phyloP scores from a whole-genome alignment of 1,284 basidiomycete genomes.

The Fomitopsis betulina region DNA sequence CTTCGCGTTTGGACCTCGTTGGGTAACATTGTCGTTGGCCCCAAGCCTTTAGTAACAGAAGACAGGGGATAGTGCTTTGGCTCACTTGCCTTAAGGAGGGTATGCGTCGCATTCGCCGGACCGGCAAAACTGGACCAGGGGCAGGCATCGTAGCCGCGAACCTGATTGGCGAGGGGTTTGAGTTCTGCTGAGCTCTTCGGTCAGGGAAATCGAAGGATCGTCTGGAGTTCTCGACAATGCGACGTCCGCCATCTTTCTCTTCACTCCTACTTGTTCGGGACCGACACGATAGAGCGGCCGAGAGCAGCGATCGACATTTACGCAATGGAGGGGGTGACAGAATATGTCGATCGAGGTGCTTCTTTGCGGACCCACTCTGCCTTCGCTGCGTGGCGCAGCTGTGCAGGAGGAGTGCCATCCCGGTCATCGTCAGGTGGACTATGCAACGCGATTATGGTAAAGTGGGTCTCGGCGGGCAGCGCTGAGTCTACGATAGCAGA shows the following conservation, averaged over 20 bases:
- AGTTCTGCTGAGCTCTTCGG: neutral
- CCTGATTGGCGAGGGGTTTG: neutral
- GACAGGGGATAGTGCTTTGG: neutral
- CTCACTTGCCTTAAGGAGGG: neutral
- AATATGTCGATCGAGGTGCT: neutral
- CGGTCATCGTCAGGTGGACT: neutral
- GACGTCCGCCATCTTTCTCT: neutral
- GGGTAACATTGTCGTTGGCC: neutral
- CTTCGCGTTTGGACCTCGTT: neutral
- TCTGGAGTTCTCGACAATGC: neutral
- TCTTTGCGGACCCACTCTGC: neutral
- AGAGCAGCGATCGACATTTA: neutral
- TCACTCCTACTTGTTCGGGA: neutral
- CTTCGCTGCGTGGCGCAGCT: neutral
- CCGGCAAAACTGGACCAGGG: neutral
- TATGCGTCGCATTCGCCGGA: neutral
- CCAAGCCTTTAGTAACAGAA: neutral
- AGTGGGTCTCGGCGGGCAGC: neutral
- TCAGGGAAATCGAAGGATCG: neutral
- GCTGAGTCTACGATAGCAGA: neutral
- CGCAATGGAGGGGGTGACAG: neutral
- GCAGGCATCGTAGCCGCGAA: neutral
- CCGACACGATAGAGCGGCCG: neutral
- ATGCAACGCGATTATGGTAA: neutral
- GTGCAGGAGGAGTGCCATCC: neutral